A percentile compares a stretch with the other conserved stretches of the same genome.
phyloP scores from a whole-genome alignment of 495 filamentous ascomycete genomes.

The Penicillium steckii region DNA sequence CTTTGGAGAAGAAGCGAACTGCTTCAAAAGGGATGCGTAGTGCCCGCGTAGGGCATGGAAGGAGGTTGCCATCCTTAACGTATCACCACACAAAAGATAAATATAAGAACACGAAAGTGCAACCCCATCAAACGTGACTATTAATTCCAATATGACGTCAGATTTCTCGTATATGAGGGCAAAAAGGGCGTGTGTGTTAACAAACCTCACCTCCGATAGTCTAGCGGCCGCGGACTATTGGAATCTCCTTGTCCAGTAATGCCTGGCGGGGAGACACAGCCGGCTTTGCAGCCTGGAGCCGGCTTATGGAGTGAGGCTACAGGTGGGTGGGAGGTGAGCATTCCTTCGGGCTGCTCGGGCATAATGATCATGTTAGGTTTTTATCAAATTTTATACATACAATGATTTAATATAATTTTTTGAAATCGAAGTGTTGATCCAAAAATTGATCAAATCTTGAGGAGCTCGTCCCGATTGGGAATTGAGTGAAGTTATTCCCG shows the following conservation, averaged over 20 bases:
- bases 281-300: not conserved
- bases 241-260: too few species aligned
- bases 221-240: not conserved
- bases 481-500: too few species aligned
- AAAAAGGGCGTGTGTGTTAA: not conserved
- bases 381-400: not conserved
- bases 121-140: too few species aligned
- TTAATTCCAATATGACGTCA: not conserved
- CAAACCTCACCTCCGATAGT: not conserved
- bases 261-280: not conserved
- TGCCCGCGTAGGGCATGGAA: constrained; percentile 34
- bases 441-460: too few species aligned
- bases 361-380: not conserved
- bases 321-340: not conserved
- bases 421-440: too few species aligned
- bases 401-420: not conserved
- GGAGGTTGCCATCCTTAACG: too few species aligned
- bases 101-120: too few species aligned
- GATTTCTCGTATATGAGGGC: too few species aligned
- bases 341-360: not conserved
- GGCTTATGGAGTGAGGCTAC: not conserved
- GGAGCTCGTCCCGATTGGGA: too few species aligned
- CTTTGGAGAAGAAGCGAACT: constrained; percentile 54
- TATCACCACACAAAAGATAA: too few species aligned
- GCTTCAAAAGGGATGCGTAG: constrained; percentile 49